Evolutionary conservation across 192 early-diverging fungal genomes (phyloP).

Genomic region (Rhizoclosmatium sp.): DNA sequence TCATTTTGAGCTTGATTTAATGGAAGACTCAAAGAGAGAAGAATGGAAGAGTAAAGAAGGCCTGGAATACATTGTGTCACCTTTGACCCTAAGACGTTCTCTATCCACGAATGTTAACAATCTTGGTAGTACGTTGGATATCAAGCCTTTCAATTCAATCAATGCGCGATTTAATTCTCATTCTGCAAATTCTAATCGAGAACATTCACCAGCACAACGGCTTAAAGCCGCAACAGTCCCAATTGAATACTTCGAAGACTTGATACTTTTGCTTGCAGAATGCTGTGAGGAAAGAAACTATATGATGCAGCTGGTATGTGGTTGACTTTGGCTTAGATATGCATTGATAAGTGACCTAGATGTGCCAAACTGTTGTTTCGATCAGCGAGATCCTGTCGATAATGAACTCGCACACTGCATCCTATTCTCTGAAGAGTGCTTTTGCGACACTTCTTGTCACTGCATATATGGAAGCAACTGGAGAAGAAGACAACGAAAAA

Average conservation of each 20-base stretch:
- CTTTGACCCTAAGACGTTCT: neutral
- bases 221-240: neutral
- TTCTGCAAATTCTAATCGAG: neutral
- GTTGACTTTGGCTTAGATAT: neutral
- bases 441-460: constrained; percentile 30
- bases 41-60: neutral
- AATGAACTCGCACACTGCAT: constrained; percentile 8
- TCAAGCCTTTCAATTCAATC: neutral
- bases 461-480: constrained; percentile 29
- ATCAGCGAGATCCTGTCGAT: constrained; percentile 17
- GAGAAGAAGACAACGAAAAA: constrained; percentile 37
- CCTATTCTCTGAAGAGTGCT: constrained; percentile 13
- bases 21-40: neutral
- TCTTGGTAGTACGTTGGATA: neutral
- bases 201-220: neutral
- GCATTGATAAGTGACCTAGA: constrained; percentile 6
- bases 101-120: neutral
- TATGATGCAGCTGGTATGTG: constrained; percentile 40
- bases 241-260: constrained; percentile 36
- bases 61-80: neutral
- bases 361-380: constrained; percentile 41
- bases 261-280: constrained; percentile 33
- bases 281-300: constrained; percentile 47
- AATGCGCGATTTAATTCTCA: neutral
- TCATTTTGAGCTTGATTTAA: constrained; percentile 9